A percentile compares a stretch with the other conserved stretches of the same genome.
These are phyloP conservation scores for Coniosporium tulheliwenetii DNA, from an alignment of 2,329 filamentous ascomycete genomes.

Conservation along the genomic window DNA sequence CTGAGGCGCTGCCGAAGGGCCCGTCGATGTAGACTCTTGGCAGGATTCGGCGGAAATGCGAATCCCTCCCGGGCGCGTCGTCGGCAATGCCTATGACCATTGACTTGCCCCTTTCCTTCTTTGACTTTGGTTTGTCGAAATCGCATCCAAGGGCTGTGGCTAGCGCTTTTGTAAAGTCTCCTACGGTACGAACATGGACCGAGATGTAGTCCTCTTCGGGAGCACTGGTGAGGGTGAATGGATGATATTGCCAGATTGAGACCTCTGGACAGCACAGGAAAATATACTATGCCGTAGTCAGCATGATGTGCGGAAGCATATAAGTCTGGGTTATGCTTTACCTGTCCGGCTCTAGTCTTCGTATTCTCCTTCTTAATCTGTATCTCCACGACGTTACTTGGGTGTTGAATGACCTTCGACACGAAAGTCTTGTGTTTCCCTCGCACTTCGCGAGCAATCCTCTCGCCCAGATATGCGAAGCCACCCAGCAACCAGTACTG, in stretches of 20 bases:
- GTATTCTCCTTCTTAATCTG: slow-evolving; percentile 86
- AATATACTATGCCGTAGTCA: slow-evolving; percentile 40
- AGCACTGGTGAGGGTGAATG: slow-evolving; percentile 72
- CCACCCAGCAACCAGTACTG: no score
- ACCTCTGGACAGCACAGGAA: slow-evolving; percentile 78
- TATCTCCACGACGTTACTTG: slow-evolving; percentile 60
- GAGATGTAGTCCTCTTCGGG: slow-evolving; percentile 86
- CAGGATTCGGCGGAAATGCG: slow-evolving; percentile 55
- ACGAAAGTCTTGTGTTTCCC: no score
- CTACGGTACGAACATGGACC: slow-evolving; percentile 69
- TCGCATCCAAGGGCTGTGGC: slow-evolving; percentile 62
- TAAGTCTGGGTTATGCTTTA: slow-evolving; percentile 8
- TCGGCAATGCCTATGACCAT: slow-evolving; percentile 55
- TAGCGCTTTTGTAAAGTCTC: slow-evolving; percentile 61
- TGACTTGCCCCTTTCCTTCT: slow-evolving; percentile 31
- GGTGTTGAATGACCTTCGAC: no score
- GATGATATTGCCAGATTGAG: slow-evolving; percentile 78
- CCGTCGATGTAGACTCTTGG: slow-evolving; percentile 73
- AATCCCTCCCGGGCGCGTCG: slow-evolving; percentile 35
- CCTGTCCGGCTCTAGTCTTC: slow-evolving; percentile 60
- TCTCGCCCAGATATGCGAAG: no score
- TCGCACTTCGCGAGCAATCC: no score
- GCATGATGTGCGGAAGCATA: no score
- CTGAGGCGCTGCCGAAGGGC: slow-evolving; percentile 71
- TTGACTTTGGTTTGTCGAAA: slow-evolving; percentile 39